phyloP scores from a whole-genome alignment of 345 rosid genomes.

The Excoecaria cochinchinensis region DNA sequence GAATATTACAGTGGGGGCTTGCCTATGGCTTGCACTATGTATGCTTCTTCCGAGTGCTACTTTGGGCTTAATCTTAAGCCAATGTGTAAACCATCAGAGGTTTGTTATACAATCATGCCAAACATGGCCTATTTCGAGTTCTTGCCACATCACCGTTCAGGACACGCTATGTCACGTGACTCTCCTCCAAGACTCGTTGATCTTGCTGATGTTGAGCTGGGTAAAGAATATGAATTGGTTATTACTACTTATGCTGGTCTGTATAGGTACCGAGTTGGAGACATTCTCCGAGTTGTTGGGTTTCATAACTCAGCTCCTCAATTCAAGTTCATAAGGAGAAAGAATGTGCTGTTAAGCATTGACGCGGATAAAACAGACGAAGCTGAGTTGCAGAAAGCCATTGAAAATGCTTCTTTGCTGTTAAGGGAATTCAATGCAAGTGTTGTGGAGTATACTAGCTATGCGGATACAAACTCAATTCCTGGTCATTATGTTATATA shows the following conservation, averaged over 20 bases:
- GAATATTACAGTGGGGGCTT: constrained; percentile 82
- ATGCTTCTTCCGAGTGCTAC: constrained; percentile 93
- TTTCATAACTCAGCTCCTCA: constrained; percentile 92
- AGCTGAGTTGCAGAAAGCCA: constrained; percentile 75
- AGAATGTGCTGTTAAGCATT: constrained; percentile 82
- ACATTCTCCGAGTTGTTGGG: constrained; percentile 85
- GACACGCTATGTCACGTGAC: constrained; percentile 29
- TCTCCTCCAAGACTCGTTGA: constrained; percentile 52
- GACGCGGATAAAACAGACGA: constrained; percentile 95
- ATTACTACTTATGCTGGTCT: constrained; percentile 88
- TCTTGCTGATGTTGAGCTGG: constrained; percentile 72
- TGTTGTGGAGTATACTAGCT: constrained; percentile 93
- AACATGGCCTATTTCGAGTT: constrained; percentile 97
- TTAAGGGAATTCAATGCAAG: constrained; percentile 53
- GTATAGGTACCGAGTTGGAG: constrained; percentile 87
- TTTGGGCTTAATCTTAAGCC: constrained; percentile 89
- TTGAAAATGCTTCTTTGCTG: constrained; percentile 61
- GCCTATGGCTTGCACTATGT: constrained; percentile 92
- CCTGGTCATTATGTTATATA: constrained; percentile 94
- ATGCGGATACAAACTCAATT: constrained; percentile 66
- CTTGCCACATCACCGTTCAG: constrained; percentile 53
- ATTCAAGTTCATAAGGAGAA: constrained; percentile 79
- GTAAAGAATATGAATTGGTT: constrained; percentile 87
- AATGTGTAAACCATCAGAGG: constrained; percentile 79
- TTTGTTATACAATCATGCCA: constrained; percentile 89